Percentiles rank a stretch among this genome's conserved stretches.
phyloP scores from a whole-genome alignment of 495 filamentous ascomycete genomes.

The Penicillium ochrochloron region DNA sequence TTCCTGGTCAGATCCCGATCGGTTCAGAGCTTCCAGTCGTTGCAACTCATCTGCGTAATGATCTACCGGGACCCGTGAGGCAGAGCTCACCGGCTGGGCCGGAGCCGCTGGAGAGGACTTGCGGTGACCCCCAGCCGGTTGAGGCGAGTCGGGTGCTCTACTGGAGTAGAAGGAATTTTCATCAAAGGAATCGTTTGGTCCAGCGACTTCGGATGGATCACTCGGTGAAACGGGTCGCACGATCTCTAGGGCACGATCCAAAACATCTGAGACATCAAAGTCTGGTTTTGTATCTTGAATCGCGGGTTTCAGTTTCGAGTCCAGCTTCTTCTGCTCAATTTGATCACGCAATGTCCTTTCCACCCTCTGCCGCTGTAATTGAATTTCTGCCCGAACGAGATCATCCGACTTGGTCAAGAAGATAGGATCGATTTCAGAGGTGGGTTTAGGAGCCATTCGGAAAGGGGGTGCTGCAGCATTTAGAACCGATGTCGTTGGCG shows the following conservation, averaged over 20 bases:
- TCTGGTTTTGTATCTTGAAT: slow-evolving; percentile 65
- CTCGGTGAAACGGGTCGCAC: slow-evolving; percentile 66
- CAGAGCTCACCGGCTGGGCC: slow-evolving; percentile 31
- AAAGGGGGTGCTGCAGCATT: slow-evolving; percentile 38
- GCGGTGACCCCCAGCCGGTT: slow-evolving; percentile 36
- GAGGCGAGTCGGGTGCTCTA: slow-evolving; percentile 60
- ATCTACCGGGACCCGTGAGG: slow-evolving; percentile 32
- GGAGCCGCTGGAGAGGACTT: slow-evolving; percentile 37
- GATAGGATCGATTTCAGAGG: slow-evolving; percentile 71
- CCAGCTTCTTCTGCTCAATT: slow-evolving; percentile 65
- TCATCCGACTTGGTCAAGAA: slow-evolving; percentile 84
- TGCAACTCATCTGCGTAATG: slow-evolving; percentile 53
- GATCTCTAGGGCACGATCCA: slow-evolving; percentile 71
- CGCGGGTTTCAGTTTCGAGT: slow-evolving; percentile 57
- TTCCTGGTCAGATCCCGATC: slow-evolving; percentile 50
- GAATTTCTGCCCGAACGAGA: slow-evolving; percentile 79
- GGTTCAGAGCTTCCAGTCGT: slow-evolving; percentile 52
- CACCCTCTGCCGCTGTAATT: slow-evolving; percentile 77
- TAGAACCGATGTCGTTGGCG: slow-evolving; percentile 27
- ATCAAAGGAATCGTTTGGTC: slow-evolving; percentile 77
- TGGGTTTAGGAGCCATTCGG: slow-evolving; percentile 44
- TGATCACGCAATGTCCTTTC: slow-evolving; percentile 79
- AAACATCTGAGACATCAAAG: slow-evolving; percentile 75
- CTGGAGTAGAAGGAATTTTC: slow-evolving; percentile 96
- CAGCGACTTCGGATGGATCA: slow-evolving; percentile 55